A percentile compares a stretch with the other conserved stretches of the same genome.
Evolutionary conservation across 306 rosid species (phyloP).

Genomic region (Ziziphus jujuba): DNA sequence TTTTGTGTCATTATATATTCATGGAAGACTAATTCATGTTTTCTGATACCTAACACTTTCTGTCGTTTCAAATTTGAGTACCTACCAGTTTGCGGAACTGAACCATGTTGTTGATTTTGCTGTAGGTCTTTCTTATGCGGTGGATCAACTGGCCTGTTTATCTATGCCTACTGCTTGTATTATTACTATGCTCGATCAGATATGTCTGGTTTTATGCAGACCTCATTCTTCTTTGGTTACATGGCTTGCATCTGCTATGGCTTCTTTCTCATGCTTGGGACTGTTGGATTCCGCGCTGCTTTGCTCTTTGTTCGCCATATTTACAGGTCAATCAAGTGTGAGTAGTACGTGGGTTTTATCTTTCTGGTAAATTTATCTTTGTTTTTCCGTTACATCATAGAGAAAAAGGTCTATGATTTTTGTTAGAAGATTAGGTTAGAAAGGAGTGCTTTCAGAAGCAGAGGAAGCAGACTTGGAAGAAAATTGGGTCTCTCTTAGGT

Average conservation of each 20-base stretch:
- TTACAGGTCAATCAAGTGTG: slow-evolving; percentile 98
- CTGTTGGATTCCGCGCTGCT: slow-evolving; percentile 88
- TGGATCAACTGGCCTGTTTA: slow-evolving; percentile 97
- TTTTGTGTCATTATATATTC: too few species aligned
- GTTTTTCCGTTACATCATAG: slow-evolving; percentile 26
- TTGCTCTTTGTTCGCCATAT: slow-evolving; percentile 91
- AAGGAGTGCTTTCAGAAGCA: slow-evolving; percentile 43
- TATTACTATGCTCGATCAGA: slow-evolving; percentile 91
- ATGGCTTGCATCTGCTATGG: slow-evolving; percentile 99
- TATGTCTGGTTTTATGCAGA: slow-evolving; percentile 97
- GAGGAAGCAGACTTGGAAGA: slow-evolving; percentile 31
- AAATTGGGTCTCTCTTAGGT: slow-evolving; percentile 22
- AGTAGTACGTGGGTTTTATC: slow-evolving; percentile 46
- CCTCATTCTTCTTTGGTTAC: slow-evolving; percentile 96
- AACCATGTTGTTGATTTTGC: slow-evolving; percentile 15
- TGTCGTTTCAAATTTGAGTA: background rate
- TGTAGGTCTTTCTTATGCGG: slow-evolving; percentile 90
- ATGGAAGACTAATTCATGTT: too few species aligned
- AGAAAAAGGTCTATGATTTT: slow-evolving; percentile 35
- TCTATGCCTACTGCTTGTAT: slow-evolving; percentile 93
- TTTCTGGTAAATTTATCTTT: slow-evolving; percentile 24
- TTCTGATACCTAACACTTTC: too few species aligned
- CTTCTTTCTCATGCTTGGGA: slow-evolving; percentile 96
- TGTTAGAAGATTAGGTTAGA: slow-evolving; percentile 44
- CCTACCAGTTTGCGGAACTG: background rate